These are phyloP conservation scores for Fusarium oligoseptatum DNA, from an alignment of 2,329 filamentous ascomycete species.

Conservation along the genomic window DNA sequence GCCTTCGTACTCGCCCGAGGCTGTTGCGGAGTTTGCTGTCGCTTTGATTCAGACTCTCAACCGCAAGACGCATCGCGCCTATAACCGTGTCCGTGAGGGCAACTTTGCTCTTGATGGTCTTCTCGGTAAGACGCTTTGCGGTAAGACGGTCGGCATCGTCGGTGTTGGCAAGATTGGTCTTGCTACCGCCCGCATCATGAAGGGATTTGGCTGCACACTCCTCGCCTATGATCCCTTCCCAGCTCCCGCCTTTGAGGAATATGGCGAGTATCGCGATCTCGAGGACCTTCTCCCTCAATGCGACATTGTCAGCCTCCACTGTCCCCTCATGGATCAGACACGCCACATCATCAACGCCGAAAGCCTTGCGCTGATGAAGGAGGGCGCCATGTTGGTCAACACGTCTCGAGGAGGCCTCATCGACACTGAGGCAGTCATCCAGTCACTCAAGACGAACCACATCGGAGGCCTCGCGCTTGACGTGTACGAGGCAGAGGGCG, in stretches of 20 bases:
- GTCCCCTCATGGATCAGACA: conserved; percentile 72
- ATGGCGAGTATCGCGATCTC: conserved; percentile 67
- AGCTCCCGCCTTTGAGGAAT: conserved; percentile 60
- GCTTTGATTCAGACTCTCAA: conserved; percentile 76
- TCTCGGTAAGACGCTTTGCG: conserved; percentile 71
- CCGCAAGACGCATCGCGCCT: conserved; percentile 75
- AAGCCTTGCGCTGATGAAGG: conserved; percentile 68
- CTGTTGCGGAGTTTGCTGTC: conserved; percentile 78
- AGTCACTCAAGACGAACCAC: conserved; percentile 70
- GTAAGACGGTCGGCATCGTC: conserved; percentile 76
- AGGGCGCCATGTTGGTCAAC: conserved; percentile 73
- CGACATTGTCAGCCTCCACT: conserved; percentile 76
- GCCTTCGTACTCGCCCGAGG: conserved; percentile 76
- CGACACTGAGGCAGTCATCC: conserved; percentile 70
- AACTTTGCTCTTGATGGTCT: conserved; percentile 76
- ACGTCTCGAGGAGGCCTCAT: conserved; percentile 77
- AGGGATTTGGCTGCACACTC: conserved; percentile 74
- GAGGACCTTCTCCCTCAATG: conserved; percentile 66
- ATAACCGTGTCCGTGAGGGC: conserved; percentile 76
- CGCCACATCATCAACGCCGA: conserved; percentile 70
- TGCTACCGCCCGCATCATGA: conserved; percentile 71
- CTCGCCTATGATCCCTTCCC: conserved; percentile 72
- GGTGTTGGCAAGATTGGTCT: conserved; percentile 76
- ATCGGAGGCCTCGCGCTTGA: conserved; percentile 75
- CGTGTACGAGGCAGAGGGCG: conserved; percentile 76